phyloP scores from a whole-genome alignment of 192 early-diverging fungal species.

The Dimargaris xerosporica region DNA sequence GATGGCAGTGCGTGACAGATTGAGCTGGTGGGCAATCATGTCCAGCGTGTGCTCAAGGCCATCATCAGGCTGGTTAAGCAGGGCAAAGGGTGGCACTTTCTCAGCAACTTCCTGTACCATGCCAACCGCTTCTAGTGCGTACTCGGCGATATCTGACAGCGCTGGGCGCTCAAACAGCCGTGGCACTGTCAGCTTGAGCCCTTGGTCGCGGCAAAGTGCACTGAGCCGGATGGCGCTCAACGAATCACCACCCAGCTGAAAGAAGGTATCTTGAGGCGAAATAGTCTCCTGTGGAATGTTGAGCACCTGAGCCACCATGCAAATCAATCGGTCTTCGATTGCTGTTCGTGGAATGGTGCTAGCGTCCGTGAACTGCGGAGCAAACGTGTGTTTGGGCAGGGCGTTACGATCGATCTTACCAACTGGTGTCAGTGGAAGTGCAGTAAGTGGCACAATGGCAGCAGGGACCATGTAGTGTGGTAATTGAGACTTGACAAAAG shows the following conservation, averaged over 20 bases:
- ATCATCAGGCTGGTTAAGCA: background rate
- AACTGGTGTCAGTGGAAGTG: background rate
- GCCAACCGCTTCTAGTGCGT: slow-evolving; percentile 10
- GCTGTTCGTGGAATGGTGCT: background rate
- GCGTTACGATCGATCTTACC: slow-evolving; percentile 1
- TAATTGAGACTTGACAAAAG: background rate
- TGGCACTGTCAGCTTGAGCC: background rate
- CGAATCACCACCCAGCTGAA: slow-evolving; percentile 3
- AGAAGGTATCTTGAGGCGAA: background rate
- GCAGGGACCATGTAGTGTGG: slow-evolving; percentile 7
- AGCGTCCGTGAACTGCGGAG: background rate
- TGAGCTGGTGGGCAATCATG: background rate
- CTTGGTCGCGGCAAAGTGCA: background rate
- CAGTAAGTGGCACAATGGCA: background rate
- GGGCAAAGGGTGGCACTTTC: slow-evolving; percentile 10
- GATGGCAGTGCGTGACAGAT: background rate
- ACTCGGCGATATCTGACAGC: background rate
- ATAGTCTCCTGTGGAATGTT: too few relatives aligned
- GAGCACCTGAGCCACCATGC: too few relatives aligned
- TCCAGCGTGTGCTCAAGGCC: too few relatives aligned
- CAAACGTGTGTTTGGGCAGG: background rate
- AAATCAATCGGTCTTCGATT: background rate
- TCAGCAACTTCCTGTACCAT: slow-evolving; percentile 21
- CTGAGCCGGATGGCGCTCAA: background rate
- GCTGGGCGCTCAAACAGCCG: background rate